phyloP scores from a whole-genome alignment of 345 rosid genomes.

The Euphorbia peplus region DNA sequence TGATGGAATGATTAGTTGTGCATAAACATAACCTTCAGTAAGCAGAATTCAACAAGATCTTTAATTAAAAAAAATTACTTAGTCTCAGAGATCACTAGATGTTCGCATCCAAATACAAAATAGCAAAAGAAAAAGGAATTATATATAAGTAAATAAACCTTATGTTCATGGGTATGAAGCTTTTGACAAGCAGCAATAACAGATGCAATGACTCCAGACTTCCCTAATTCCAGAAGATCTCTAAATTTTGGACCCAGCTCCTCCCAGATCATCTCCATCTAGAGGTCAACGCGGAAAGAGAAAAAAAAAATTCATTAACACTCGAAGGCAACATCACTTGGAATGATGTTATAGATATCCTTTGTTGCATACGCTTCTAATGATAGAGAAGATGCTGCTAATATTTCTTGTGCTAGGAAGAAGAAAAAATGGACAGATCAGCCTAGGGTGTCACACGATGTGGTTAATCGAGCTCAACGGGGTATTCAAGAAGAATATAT shows the following conservation, averaged over 20 bases:
- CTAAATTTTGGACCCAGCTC: conserved; percentile 69
- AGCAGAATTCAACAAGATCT: not conserved
- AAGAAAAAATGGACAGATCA: no score
- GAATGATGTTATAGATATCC: not conserved
- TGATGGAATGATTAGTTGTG: conserved; percentile 10
- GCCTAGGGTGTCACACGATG: no score
- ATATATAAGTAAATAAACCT: conserved; percentile 42
- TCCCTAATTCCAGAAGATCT: conserved; percentile 86
- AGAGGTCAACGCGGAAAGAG: conserved; percentile 24
- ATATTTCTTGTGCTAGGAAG: no score
- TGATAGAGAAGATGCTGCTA: no score
- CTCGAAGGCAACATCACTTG: not conserved
- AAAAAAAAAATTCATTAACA: conserved; percentile 6
- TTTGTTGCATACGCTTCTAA: not conserved
- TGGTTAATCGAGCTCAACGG: no score
- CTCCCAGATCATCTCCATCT: conserved; percentile 79
- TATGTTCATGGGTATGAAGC: conserved; percentile 56
- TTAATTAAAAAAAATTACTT: not conserved
- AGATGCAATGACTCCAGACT: conserved; percentile 81
- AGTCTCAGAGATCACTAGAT: conserved; percentile 1
- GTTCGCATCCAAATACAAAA: conserved; percentile 5
- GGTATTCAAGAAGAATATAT: no score
- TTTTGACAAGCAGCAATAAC: conserved; percentile 69
- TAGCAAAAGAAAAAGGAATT: conserved; percentile 2
- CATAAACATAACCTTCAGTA: not conserved